These are phyloP conservation scores for Moesziomyces sp. DNA, from an alignment of 1,284 basidiomycete genomes.

Conservation along the genomic window DNA sequence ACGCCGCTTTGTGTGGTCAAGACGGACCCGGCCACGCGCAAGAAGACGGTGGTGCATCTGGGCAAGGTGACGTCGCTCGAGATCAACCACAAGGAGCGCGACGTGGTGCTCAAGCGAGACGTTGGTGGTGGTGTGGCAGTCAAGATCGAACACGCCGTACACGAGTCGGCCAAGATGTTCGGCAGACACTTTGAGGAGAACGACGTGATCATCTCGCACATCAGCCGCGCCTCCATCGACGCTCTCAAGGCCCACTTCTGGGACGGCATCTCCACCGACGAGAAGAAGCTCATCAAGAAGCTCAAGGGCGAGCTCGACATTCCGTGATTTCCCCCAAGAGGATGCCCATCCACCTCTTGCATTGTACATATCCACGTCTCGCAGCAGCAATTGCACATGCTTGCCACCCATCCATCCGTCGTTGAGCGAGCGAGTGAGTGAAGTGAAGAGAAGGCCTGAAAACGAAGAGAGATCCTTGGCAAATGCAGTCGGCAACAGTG, in stretches of 20 bases:
- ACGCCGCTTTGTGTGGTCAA: slow-evolving; percentile 96
- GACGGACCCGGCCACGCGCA: slow-evolving; percentile 82
- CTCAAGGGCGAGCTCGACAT: slow-evolving; percentile 82
- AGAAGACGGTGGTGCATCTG: slow-evolving; percentile 88
- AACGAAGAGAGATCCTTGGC: no score
- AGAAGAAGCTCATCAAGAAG: slow-evolving; percentile 92
- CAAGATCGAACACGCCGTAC: slow-evolving; percentile 97
- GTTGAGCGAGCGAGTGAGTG: no score
- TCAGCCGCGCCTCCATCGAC: slow-evolving; percentile 92
- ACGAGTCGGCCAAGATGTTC: slow-evolving; percentile 85
- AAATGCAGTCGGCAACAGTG: neutral
- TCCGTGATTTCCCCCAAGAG: slow-evolving; percentile 31
- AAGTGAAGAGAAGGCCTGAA: no score
- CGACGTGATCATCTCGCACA: slow-evolving; percentile 90
- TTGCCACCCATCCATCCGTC: no score
- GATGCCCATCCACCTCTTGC: no score
- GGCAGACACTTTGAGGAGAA: slow-evolving; percentile 91
- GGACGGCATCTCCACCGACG: slow-evolving; percentile 87
- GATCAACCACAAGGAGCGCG: slow-evolving; percentile 66
- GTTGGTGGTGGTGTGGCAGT: slow-evolving; percentile 96
- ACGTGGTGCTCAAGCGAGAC: slow-evolving; percentile 91
- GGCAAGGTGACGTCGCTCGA: slow-evolving; percentile 85
- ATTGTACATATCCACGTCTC: no score
- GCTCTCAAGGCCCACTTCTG: slow-evolving; percentile 80
- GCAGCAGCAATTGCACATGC: no score